Evolutionary conservation across 768 basidiomycete genomes (phyloP).

Genomic region (Serendipita sp.): DNA sequence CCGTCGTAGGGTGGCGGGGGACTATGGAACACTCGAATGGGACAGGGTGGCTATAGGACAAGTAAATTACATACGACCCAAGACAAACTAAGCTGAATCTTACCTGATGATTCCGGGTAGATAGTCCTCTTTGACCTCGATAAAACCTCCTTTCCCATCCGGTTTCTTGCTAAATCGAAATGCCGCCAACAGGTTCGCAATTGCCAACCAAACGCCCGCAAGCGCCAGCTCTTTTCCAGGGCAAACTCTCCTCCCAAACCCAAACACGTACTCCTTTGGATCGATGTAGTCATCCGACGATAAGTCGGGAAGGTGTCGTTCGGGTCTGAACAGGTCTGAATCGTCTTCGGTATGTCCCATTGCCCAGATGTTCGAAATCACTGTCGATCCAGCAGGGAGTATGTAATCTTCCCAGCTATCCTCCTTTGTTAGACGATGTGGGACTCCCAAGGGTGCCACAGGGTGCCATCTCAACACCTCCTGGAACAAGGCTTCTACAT

Average conservation of each 20-base stretch:
- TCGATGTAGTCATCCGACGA: neutral
- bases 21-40: conserved; percentile 22
- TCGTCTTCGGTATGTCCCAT: conserved; percentile 9
- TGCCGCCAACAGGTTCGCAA: conserved; percentile 27
- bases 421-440: conserved; percentile 31
- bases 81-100: neutral
- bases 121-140: conserved; percentile 22
- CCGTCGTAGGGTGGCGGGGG: conserved; percentile 19
- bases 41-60: conserved; percentile 18
- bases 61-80: neutral
- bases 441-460: conserved; percentile 31
- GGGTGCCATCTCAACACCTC: conserved; percentile 22
- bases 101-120: conserved; percentile 15
- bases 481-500: conserved; percentile 19
- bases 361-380: conserved; percentile 11
- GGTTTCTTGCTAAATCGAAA: conserved; percentile 27
- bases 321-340: conserved; percentile 7
- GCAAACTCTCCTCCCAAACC: conserved; percentile 23
- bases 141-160: conserved; percentile 28
- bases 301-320: conserved; percentile 1
- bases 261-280: neutral
- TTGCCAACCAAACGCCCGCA: conserved; percentile 28
- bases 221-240: conserved; percentile 40
- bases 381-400: conserved; percentile 27
- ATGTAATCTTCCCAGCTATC: conserved; percentile 29